Conservation (phyloP, 371 early-diverging fungal genomes). For the Rhizopus arrhizus region DNA sequence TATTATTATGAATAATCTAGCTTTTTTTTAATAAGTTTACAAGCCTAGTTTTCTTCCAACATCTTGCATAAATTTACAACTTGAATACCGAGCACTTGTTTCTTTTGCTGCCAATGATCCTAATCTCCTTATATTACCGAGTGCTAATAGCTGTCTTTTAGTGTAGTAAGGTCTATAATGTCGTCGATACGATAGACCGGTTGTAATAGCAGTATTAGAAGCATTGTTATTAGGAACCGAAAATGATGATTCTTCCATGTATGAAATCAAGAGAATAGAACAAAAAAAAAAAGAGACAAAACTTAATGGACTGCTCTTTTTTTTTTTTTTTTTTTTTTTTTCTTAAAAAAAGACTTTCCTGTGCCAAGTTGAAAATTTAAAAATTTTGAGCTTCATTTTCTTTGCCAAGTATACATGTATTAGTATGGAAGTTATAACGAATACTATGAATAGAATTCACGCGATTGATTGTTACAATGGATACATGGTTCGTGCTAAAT, state of each 20-base stretch:
- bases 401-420: no score
- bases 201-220: constrained; percentile 23
- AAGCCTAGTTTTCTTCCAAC: constrained; percentile 54
- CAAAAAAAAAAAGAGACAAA: not conserved
- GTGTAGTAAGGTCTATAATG: constrained; percentile 48
- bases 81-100: constrained; percentile 31
- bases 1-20: not conserved
- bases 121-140: constrained; percentile 34
- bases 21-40: constrained; percentile 24
- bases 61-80: constrained; percentile 54
- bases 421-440: no score
- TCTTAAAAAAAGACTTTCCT: no score
- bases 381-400: no score
- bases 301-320: no score
- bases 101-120: constrained; percentile 33
- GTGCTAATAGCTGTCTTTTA: constrained; percentile 41
- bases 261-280: not conserved
- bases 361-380: no score
- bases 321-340: no score
- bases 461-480: no score
- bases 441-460: no score
- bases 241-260: not conserved
- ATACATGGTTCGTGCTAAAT: no score
- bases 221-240: not conserved
- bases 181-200: constrained; percentile 40